Conservation (phyloP, 768 basidiomycete genomes). For the Hygrocybe punicea region DNA sequence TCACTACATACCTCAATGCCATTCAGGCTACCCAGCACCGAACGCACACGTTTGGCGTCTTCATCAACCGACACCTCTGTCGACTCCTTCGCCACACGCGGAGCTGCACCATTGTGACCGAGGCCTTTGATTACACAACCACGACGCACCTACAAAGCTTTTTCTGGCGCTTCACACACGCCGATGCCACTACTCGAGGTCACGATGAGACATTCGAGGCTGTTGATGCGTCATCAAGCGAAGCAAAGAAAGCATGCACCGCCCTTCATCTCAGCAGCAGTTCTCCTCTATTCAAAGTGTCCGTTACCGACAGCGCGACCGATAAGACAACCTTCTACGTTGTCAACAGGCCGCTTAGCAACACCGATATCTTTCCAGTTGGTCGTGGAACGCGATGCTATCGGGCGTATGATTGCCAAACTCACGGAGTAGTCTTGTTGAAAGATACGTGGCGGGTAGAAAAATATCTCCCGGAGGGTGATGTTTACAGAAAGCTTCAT, state of each 20-base stretch:
- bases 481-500: background rate
- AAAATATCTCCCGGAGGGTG: slow-evolving; percentile 1
- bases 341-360: background rate
- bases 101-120: background rate
- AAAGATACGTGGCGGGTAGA: background rate
- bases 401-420: background rate
- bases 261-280: background rate
- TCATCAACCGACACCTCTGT: background rate
- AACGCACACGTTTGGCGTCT: background rate
- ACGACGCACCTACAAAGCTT: background rate
- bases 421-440: background rate
- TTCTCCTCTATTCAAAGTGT: background rate
- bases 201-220: background rate
- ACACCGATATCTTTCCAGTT: background rate
- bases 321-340: background rate
- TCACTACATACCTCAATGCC: background rate
- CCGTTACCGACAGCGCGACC: background rate
- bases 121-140: background rate
- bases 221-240: background rate
- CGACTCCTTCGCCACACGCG: background rate
- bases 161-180: background rate
- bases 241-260: background rate
- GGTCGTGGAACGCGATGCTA: background rate
- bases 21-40: background rate
- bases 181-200: background rate